Conservation (phyloP, 208 protist genomes). For the Acanthamoeba sp. region DNA sequence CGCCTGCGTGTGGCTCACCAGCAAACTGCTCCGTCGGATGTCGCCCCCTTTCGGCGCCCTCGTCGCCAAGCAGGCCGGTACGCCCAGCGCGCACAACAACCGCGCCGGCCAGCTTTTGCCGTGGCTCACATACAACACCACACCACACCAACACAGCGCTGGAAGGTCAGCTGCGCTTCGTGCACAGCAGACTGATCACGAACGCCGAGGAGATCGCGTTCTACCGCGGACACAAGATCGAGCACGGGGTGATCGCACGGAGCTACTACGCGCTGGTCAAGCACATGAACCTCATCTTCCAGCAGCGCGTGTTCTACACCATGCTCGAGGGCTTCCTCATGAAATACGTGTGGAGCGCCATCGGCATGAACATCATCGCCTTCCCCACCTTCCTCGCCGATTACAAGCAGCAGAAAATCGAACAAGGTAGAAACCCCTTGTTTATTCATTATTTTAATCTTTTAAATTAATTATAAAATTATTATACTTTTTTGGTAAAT, state of each 20-base stretch:
- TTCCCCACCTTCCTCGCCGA: constrained; percentile 62
- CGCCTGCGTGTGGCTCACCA: constrained; percentile 33
- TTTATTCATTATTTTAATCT: background rate
- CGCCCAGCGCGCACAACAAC: too few species aligned
- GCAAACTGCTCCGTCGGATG: constrained; percentile 34
- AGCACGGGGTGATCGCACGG: background rate
- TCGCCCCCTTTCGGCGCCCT: constrained; percentile 22
- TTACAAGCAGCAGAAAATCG: constrained; percentile 18
- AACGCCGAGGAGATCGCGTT: constrained; percentile 81
- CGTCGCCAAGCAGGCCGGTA: constrained; percentile 57
- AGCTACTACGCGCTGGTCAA: constrained; percentile 24
- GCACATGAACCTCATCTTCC: constrained; percentile 29
- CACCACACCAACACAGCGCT: background rate
- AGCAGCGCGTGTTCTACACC: constrained; percentile 16
- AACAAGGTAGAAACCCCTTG: background rate
- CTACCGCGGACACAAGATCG: constrained; percentile 69
- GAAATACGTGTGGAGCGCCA: constrained; percentile 62
- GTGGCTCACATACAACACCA: too few species aligned
- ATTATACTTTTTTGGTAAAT: background rate
- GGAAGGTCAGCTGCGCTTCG: constrained; percentile 21
- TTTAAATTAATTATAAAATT: background rate
- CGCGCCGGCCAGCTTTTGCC: background rate
- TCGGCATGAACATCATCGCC: constrained; percentile 57
- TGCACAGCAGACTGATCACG: constrained; percentile 55
- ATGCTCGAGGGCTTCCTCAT: constrained; percentile 26